These are phyloP conservation scores for Eleusine indica DNA, from an alignment of 176 grass and related monocot species.

Conservation along the genomic window DNA sequence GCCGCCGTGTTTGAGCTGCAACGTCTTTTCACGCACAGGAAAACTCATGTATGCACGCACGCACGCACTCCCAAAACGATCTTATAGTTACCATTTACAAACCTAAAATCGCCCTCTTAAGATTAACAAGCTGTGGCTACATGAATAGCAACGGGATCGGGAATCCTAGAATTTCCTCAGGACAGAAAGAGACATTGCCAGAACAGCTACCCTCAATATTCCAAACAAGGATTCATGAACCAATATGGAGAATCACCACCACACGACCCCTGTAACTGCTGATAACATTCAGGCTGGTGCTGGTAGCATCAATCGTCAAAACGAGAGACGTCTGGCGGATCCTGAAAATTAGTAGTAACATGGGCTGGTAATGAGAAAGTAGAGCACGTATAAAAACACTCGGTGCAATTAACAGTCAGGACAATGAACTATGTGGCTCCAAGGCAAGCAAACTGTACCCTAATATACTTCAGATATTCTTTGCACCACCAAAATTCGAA, in stretches of 20 bases:
- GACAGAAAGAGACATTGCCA: neutral
- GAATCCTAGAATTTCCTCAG: neutral
- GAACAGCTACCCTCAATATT: conserved; percentile 11
- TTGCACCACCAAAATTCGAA: conserved; percentile 66
- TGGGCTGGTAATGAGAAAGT: neutral
- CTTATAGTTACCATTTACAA: conserved; percentile 19
- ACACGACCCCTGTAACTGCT: neutral
- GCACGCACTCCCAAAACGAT: neutral
- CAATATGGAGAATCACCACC: conserved; percentile 19
- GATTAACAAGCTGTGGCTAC: neutral
- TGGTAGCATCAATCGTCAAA: neutral
- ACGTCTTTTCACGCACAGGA: neutral
- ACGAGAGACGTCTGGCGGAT: conserved; percentile 1
- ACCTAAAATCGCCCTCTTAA: conserved; percentile 26
- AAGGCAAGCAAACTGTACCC: conserved; percentile 20
- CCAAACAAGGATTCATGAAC: neutral
- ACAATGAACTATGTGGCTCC: neutral
- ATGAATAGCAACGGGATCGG: neutral
- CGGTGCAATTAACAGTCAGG: neutral
- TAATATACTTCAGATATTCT: conserved; percentile 56
- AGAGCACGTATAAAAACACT: neutral
- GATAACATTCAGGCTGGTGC: conserved; percentile 15
- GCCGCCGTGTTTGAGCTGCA: neutral
- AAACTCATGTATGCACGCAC: neutral
- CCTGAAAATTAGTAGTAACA: conserved; percentile 31